These are phyloP conservation scores for Achaetomiella virescens DNA, from an alignment of 495 filamentous ascomycete genomes.

Conservation along the genomic window DNA sequence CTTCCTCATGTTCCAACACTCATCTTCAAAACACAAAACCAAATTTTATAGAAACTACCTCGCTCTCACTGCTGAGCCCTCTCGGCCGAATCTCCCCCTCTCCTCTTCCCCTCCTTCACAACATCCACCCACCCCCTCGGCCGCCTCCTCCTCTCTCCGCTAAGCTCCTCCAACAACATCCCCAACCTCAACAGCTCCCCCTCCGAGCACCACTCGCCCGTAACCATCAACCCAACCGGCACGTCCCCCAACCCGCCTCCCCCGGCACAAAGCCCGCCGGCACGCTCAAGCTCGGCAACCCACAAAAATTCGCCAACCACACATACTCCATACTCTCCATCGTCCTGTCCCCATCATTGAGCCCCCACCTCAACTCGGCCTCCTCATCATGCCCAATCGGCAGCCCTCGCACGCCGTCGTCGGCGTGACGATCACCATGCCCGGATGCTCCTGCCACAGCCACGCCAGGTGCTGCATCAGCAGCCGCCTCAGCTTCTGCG, in stretches of 20 bases:
- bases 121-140: slow-evolving; percentile 30
- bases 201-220: slow-evolving; percentile 75
- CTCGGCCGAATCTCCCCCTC: neutral
- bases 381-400: slow-evolving; percentile 44
- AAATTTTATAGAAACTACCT: too few relatives aligned
- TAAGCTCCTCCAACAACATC: slow-evolving; percentile 49
- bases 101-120: slow-evolving; percentile 13
- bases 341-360: slow-evolving; percentile 63
- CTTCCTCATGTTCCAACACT: too few relatives aligned
- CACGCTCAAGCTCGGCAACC: slow-evolving; percentile 61
- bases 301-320: slow-evolving; percentile 78
- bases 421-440: slow-evolving; percentile 69
- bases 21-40: too few relatives aligned
- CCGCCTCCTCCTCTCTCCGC: slow-evolving; percentile 17
- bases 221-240: slow-evolving; percentile 76
- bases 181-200: slow-evolving; percentile 66
- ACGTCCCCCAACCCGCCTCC: slow-evolving; percentile 40
- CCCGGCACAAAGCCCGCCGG: slow-evolving; percentile 59
- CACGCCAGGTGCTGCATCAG: slow-evolving; percentile 73
- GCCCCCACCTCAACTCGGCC: slow-evolving; percentile 50
- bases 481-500: slow-evolving; percentile 67
- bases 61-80: too few relatives aligned
- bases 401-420: slow-evolving; percentile 71
- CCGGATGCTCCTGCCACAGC: slow-evolving; percentile 65
- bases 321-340: slow-evolving; percentile 78